Conservation (phyloP, 2,329 filamentous ascomycete genomes). For the Beauveria scarabaeidicola region DNA sequence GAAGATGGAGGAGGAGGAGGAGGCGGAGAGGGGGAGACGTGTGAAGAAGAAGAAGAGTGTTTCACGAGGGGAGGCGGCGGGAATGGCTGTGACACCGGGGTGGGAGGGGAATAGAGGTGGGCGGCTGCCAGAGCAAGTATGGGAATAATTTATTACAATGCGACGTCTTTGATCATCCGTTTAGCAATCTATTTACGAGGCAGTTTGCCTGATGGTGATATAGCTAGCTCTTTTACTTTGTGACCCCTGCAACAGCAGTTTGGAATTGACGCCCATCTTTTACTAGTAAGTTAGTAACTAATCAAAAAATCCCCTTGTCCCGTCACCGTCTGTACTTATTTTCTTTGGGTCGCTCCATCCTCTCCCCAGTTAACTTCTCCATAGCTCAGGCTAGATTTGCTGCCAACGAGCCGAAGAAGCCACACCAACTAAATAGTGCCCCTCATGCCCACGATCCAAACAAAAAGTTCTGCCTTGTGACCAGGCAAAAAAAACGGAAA, state of each 20-base stretch:
- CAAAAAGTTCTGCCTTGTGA: neutral
- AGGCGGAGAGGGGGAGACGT: neutral
- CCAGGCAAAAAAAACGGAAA: neutral
- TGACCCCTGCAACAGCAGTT: too few relatives aligned
- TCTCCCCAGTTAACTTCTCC: slow-evolving; percentile 1
- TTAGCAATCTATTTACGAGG: neutral
- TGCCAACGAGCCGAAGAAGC: neutral
- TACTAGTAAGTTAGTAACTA: too few relatives aligned
- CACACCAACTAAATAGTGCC: neutral
- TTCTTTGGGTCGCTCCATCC: neutral
- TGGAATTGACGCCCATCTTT: too few relatives aligned
- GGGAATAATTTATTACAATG: neutral
- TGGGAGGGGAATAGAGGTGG: slow-evolving; percentile 1
- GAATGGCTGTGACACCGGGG: neutral
- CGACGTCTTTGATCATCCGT: neutral
- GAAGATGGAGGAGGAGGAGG: neutral
- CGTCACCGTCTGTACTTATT: neutral
- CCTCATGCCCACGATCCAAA: neutral
- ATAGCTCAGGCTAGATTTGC: neutral
- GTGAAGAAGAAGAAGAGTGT: neutral
- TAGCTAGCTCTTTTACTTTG: too few relatives aligned
- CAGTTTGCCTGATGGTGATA: too few relatives aligned
- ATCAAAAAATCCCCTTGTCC: neutral
- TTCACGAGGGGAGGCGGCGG: slow-evolving; percentile 2
- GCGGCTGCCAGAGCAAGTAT: neutral